Percentiles rank a stretch among this genome's conserved stretches.
phyloP scores from a whole-genome alignment of 2,329 filamentous ascomycete genomes.

The Alternaria viburni region DNA sequence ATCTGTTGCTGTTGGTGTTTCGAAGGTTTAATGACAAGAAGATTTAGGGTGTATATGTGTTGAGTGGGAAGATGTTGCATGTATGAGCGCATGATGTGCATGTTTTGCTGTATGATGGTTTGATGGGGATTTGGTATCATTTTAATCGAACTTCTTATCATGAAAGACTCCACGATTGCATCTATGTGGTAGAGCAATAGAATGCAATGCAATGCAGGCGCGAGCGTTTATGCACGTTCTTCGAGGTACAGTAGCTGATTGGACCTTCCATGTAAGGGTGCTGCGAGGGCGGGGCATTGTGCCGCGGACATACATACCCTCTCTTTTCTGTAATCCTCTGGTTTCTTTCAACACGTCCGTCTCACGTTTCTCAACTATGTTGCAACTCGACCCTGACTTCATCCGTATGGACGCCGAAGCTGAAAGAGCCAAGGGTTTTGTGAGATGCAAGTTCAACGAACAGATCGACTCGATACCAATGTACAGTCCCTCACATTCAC shows the following conservation, averaged over 20 bases:
- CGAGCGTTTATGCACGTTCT: neutral
- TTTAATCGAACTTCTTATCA: neutral
- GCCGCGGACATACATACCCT: neutral
- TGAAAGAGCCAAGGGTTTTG: neutral
- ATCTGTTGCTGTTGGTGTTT: slow-evolving; percentile 17
- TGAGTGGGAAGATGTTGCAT: neutral
- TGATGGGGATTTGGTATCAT: neutral
- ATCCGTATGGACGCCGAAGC: too few species aligned
- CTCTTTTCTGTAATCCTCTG: neutral
- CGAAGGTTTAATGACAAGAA: slow-evolving; percentile 11
- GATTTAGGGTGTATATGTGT: slow-evolving; percentile 4
- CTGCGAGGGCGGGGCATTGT: neutral
- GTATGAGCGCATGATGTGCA: neutral
- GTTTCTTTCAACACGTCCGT: neutral
- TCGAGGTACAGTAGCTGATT: neutral
- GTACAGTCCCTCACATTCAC: neutral
- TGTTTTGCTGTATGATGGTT: neutral
- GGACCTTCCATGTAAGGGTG: neutral
- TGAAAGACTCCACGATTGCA: too few species aligned
- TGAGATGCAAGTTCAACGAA: neutral
- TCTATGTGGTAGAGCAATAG: too few species aligned
- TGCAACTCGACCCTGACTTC: neutral
- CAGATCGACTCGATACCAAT: neutral
- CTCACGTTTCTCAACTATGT: neutral
- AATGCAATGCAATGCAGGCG: neutral